Base-by-base conservation (phyloP, 192 early-diverging fungal species). In the Mortierella antarctica region DNA sequence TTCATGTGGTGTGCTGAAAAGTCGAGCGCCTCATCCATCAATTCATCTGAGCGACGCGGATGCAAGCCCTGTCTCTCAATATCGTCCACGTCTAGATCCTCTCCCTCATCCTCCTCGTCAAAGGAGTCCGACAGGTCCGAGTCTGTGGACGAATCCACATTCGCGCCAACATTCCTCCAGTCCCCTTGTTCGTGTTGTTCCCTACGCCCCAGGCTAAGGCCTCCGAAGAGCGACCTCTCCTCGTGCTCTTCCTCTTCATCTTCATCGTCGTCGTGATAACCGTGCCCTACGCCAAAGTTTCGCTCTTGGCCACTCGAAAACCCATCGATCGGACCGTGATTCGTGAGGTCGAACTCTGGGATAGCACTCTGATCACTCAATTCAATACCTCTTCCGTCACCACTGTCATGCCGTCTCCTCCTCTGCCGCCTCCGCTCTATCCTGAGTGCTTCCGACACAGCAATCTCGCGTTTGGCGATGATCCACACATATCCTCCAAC, bases 401-500 rank as follows among this genome's bases (percentile, higher is more conserved):
- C 15, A 57, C 70, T 49, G 42, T 41, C 23, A 17, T 61, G 57
- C 20, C 72, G 56, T 52, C 57, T 51, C 47, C 77, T 71, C 54
- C 60, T 61, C 39, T 53, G 56, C 31, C 65, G 65, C 40, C 74
- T 31, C 47, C 74, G 58, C n/a, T 74, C 65, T 10, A 55, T 59
- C 63, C 74, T 55, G 9, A 46, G 51, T 13, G 62, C 67, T 46
- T 73, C 66, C 45, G 62, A 57, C 2, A 74, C 52, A 17, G 62
- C 83, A 8, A 90, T 77, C 44, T 75, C 75, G 4, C 65, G 77
- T 47, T 77, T 85, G 39, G 87, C 83, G 11, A 86, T 44, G 12
- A 77, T 14, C 71, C 84, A 88, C 8, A 90, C 82, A 71, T 90
- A 90, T 0, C 63, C 61, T 41, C 88, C 85, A 9, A 88, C 83